phyloP scores from a whole-genome alignment of 345 rosid species.

The Brassica juncea region DNA sequence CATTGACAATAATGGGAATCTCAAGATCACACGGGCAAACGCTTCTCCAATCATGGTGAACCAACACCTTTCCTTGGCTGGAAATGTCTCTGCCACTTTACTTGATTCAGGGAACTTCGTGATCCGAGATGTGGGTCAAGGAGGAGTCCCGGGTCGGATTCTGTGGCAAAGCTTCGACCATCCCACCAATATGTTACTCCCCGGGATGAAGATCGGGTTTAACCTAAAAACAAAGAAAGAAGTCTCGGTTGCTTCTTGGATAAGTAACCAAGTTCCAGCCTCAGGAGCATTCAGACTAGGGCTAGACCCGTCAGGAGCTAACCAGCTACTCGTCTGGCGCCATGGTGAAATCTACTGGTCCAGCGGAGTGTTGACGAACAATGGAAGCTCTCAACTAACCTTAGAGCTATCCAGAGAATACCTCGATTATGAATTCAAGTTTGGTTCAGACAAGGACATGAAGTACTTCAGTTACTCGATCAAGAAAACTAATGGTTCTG shows the following conservation, averaged over 20 bases:
- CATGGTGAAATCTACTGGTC: slow-evolving; percentile 55
- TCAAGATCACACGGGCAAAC: slow-evolving; percentile 48
- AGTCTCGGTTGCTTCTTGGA: slow-evolving; percentile 55
- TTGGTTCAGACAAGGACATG: slow-evolving; percentile 41
- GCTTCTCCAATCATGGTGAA: slow-evolving; percentile 41
- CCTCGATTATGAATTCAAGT: slow-evolving; percentile 46
- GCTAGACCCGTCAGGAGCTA: slow-evolving; percentile 45
- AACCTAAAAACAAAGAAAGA: slow-evolving; percentile 49
- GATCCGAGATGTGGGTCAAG: slow-evolving; percentile 33
- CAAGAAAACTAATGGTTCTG: slow-evolving; percentile 36
- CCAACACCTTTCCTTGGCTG: slow-evolving; percentile 13
- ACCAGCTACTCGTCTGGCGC: slow-evolving; percentile 57
- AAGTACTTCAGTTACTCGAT: slow-evolving; percentile 53
- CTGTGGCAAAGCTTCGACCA: slow-evolving; percentile 72
- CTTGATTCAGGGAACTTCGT: slow-evolving; percentile 58
- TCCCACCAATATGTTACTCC: slow-evolving; percentile 54
- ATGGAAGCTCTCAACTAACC: slow-evolving; percentile 45
- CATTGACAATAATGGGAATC: slow-evolving; percentile 44
- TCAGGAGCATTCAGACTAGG: slow-evolving; percentile 67
- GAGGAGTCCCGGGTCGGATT: slow-evolving; percentile 43
- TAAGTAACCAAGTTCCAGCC: slow-evolving; percentile 45
- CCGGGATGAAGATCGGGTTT: slow-evolving; percentile 69
- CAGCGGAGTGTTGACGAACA: slow-evolving; percentile 51
- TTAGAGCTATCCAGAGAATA: slow-evolving; percentile 39
- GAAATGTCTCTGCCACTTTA: slow-evolving; percentile 45